Evolutionary conservation across 768 basidiomycete species (phyloP), one percentile per base, ranked within the genome.

Genomic region (Tephrocybe rancida): DNA sequence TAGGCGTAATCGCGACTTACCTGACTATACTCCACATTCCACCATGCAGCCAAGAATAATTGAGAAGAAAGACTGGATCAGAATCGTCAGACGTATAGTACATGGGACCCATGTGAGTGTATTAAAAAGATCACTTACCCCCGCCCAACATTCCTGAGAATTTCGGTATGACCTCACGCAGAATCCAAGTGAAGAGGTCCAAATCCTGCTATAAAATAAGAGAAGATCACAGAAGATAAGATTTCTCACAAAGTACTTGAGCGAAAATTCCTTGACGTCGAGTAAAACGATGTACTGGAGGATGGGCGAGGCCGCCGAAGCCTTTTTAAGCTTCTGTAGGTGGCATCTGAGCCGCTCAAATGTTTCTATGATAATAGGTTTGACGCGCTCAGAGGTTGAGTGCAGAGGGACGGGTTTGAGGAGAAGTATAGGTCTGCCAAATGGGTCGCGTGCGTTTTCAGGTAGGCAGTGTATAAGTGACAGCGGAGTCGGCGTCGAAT

Each of bases 61-160:
- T 90, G 29, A 88, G 72, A 58, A 90, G 70, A 61, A 90, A 85
- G 6, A 84, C 89, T 87, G 61, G 19, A 41, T 26, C 37, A 13
- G 18, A 37, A 37, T 37, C 10, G 39, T 41, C 21, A 6, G n/a
- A n/a, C n/a, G n/a, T n/a, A n/a, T n/a, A n/a, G n/a, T 19, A 6
- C 7, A 22, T 19, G 9, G 21, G 21, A 22, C 39, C 3, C 39
- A 37, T 5, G 6, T 13, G n/a, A 22, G 6, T 16, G 6, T 21
- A 41, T 5, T 5, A 34, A 39, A 42, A 46, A 22, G 37, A 30
- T 13, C n/a, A 58, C 55, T 49, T 65, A 85, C 88, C 86, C 66
- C 85, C 87, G 30, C 83, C 87, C 26, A 91, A 70, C 83, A 91
- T 82, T 49, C 88, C 89, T 47, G 90, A 87, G 71, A 83, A 90